Evolutionary conservation across 2,329 filamentous ascomycete species (phyloP).

Genomic region (Drechmeria coniospora): DNA sequence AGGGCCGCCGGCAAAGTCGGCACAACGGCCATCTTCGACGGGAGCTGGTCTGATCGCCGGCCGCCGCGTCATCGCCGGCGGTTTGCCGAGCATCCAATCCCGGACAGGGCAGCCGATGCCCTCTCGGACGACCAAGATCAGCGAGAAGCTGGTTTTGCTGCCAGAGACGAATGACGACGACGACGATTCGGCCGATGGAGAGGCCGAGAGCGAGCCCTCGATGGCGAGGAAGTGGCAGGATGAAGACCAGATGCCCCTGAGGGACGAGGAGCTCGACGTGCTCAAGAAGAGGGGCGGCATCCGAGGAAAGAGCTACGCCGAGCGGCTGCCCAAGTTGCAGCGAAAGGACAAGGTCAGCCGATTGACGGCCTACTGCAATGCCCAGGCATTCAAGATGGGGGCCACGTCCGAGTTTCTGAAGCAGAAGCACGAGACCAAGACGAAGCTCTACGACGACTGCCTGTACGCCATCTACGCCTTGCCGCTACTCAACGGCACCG

Average conservation of each 20-base stretch:
- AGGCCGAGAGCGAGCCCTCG: slow-evolving; percentile 29
- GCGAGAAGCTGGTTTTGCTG: slow-evolving; percentile 88
- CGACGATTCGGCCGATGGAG: slow-evolving; percentile 39
- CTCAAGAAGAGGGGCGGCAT: slow-evolving; percentile 45
- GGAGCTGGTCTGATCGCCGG: slow-evolving; percentile 5
- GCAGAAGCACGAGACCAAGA: slow-evolving; percentile 75
- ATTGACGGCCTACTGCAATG: slow-evolving; percentile 91
- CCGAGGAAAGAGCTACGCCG: slow-evolving; percentile 78
- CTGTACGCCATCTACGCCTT: slow-evolving; percentile 91
- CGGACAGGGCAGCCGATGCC: slow-evolving; percentile 49
- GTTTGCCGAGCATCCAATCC: slow-evolving; percentile 23
- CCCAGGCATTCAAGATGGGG: slow-evolving; percentile 81
- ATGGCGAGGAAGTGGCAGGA: slow-evolving; percentile 26
- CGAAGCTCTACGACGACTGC: slow-evolving; percentile 96
- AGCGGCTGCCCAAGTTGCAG: slow-evolving; percentile 77
- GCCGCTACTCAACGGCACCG: slow-evolving; percentile 68
- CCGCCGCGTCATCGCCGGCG: slow-evolving; percentile 19
- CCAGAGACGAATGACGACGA: slow-evolving; percentile 61
- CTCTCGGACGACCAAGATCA: slow-evolving; percentile 80
- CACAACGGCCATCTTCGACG: slow-evolving; percentile 14
- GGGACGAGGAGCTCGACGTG: slow-evolving; percentile 52
- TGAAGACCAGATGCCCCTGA: slow-evolving; percentile 48
- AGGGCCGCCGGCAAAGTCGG: slow-evolving; percentile 43
- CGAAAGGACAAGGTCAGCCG: slow-evolving; percentile 76
- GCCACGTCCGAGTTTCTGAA: slow-evolving; percentile 79